Conservation (phyloP, 1,139 yeast genomes). For the Eremothecium gossypii region DNA sequence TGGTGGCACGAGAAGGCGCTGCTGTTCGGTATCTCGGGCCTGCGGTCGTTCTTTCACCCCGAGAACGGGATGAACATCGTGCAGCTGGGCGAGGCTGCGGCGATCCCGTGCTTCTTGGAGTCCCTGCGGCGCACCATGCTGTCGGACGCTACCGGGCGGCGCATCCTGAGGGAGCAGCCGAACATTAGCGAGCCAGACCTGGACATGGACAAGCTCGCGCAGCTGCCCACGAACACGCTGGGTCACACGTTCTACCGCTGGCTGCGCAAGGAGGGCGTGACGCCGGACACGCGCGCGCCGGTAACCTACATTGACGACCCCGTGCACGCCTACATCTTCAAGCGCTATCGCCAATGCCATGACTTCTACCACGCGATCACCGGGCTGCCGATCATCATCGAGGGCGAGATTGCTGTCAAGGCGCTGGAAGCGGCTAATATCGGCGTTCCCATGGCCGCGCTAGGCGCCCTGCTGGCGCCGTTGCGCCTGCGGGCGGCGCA, state of each 20-base stretch:
- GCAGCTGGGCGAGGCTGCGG: conserved; percentile 92
- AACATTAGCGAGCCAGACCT: conserved; percentile 68
- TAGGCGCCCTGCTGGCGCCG: conserved; percentile 86
- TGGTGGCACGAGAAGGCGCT: conserved; percentile 51
- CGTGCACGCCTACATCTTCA: conserved; percentile 83
- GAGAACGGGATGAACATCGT: conserved; percentile 55
- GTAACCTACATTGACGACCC: conserved; percentile 84
- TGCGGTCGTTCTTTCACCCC: conserved; percentile 81
- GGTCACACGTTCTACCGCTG: conserved; percentile 74
- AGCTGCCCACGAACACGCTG: conserved; percentile 59
- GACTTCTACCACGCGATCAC: conserved; percentile 93
- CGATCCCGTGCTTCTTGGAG: conserved; percentile 57
- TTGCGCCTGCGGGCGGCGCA: conserved; percentile 50
- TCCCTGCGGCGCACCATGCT: conserved; percentile 66
- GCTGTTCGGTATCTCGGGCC: conserved; percentile 64
- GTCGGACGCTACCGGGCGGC: conserved; percentile 63
- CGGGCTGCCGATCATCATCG: conserved; percentile 82
- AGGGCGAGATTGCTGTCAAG: conserved; percentile 91
- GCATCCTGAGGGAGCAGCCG: conserved; percentile 70
- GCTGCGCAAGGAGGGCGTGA: conserved; percentile 80
- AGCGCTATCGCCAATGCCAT: conserved; percentile 91
- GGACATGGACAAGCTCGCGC: conserved; percentile 50
- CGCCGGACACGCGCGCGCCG: conserved; percentile 88
- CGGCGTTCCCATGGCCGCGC: conserved; percentile 92
- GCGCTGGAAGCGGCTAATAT: conserved; percentile 87